Conservation (phyloP, 2,329 filamentous ascomycete species). For the Ramularia endophylla region DNA sequence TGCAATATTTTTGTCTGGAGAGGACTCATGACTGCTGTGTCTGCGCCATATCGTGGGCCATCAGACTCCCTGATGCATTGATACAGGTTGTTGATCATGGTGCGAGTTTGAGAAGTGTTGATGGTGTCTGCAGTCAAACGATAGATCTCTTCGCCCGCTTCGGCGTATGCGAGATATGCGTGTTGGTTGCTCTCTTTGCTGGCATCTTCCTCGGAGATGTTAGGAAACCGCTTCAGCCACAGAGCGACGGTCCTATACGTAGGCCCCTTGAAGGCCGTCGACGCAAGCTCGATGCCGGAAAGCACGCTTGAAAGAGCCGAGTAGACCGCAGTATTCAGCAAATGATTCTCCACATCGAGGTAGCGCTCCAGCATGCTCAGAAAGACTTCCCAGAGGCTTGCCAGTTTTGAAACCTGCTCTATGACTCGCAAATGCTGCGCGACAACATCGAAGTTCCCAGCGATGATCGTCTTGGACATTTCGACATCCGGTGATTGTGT, state of each 20-base stretch:
- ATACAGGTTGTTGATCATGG: constrained; percentile 66
- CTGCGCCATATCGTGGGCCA: constrained; percentile 60
- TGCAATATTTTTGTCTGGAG: constrained; percentile 66
- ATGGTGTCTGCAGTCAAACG: constrained; percentile 63
- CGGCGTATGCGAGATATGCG: constrained; percentile 78
- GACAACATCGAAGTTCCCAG: constrained; percentile 66
- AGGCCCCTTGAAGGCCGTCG: constrained; percentile 22
- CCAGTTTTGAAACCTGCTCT: constrained; percentile 59
- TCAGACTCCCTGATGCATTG: constrained; percentile 66
- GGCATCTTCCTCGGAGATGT: constrained; percentile 8
- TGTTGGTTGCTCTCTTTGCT: constrained; percentile 57
- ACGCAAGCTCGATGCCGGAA: constrained; percentile 22
- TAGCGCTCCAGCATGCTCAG: constrained; percentile 60
- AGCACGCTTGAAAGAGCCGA: constrained; percentile 36
- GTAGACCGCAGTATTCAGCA: constrained; percentile 39
- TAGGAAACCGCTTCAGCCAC: constrained; percentile 28
- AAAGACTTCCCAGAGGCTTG: constrained; percentile 68
- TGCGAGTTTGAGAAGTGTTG: constrained; percentile 54
- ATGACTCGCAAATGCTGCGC: constrained; percentile 71
- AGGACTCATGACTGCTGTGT: constrained; percentile 66
- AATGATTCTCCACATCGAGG: constrained; percentile 35
- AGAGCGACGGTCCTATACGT: constrained; percentile 25
- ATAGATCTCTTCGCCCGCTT: constrained; percentile 71
- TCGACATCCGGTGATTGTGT: constrained; percentile 35
- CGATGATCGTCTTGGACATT: constrained; percentile 67